Base-by-base conservation (phyloP, 2,329 filamentous ascomycete species). In the Periconia digitata region DNA sequence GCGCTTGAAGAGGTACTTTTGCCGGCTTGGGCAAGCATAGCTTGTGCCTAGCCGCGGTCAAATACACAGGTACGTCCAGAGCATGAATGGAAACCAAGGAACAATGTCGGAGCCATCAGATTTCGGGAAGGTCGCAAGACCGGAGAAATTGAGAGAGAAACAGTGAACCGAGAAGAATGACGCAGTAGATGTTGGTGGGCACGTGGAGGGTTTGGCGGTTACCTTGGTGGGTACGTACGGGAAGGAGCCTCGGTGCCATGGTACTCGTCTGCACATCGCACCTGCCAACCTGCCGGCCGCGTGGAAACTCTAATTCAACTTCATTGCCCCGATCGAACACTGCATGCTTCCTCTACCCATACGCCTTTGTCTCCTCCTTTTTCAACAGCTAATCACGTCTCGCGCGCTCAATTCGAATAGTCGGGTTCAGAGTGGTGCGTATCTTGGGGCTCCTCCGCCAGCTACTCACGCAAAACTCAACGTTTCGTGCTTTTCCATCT, bases 1-100 rank as follows among this genome's bases (percentile, higher is more conserved):
- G 49, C 49, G 47, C 56, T 47, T 47, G 41, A 51, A 46, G 34
- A 44, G 34, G 34, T 35, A 52, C 32, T 47, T 58, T 52, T 58
- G 46, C 57, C 57, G 57, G 55, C 50, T 52, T 51, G 46, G 50
- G 37, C 15, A 13, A 38, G 22, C 29, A 29, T 16, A 16, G 40
- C 29, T 42, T 43, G 21, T 6, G 46, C 50, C 50, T 48, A 53
- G 44, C 43, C 44, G 47, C 44, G 46, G 41, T 29, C 21, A 16
- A 5, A 15, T 17, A n/a, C n/a, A n/a, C n/a, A n/a, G 40, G 4
- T 10, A 32, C n/a, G 27, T n/a, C n/a, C n/a, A 32, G 8, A 32
- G n/a, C 3, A 32, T 5, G 27, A 32, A 32, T 32, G 8, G n/a
- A 32, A 4, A 32, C 3, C 27, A 32, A 10, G 27, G 27, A 32